Evolutionary conservation across 1,284 basidiomycete species (phyloP).

Genomic region (Ustilago esculenta): DNA sequence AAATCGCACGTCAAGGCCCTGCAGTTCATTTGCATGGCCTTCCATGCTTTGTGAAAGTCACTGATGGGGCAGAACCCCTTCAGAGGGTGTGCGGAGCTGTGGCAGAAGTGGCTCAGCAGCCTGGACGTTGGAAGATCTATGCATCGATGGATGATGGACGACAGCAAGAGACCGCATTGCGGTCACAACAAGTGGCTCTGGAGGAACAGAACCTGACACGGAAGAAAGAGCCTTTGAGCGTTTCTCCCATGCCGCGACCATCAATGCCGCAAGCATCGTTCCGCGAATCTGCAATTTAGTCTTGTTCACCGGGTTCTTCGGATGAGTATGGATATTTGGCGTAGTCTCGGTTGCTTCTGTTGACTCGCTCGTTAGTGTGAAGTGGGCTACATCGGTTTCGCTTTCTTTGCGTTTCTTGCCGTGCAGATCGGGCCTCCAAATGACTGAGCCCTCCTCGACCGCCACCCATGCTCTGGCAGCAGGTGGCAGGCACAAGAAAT

Average conservation of each 20-base stretch:
- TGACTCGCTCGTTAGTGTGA: no score
- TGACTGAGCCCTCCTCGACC: slow-evolving; percentile 5
- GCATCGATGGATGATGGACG: neutral
- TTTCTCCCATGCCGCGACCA: slow-evolving; percentile 27
- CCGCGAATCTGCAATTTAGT: slow-evolving; percentile 8
- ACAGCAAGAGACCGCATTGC: slow-evolving; percentile 7
- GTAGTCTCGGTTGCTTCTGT: neutral
- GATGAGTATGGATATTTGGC: slow-evolving; percentile 1
- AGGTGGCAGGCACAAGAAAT: no score
- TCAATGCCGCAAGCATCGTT: slow-evolving; percentile 11
- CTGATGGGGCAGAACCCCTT: neutral
- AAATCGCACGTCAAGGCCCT: neutral
- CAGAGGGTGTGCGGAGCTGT: no score
- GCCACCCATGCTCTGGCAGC: slow-evolving; percentile 9
- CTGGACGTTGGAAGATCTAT: no score
- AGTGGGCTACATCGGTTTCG: no score
- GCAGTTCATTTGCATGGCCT: neutral
- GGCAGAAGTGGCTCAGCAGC: no score
- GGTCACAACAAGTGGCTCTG: slow-evolving; percentile 8
- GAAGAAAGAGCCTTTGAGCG: slow-evolving; percentile 6
- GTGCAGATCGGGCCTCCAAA: slow-evolving; percentile 16
- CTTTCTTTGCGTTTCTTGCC: neutral
- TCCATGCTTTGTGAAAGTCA: no score
- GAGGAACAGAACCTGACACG: neutral
- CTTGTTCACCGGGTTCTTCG: neutral